These are phyloP conservation scores for Termitomyces sp. DNA, from an alignment of 768 basidiomycete genomes.

Conservation along the genomic window DNA sequence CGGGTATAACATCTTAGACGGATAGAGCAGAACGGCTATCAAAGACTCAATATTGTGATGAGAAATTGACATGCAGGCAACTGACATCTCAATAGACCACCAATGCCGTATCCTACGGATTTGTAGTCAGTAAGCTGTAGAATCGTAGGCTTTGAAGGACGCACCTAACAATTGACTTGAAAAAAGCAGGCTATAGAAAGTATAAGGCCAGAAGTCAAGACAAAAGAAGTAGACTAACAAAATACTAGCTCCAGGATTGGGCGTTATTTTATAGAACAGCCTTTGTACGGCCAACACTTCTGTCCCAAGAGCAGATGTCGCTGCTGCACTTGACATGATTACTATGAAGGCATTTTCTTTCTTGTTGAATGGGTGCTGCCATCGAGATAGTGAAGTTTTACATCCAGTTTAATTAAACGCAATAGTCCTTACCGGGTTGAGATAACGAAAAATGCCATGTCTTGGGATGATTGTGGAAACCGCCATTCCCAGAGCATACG, in stretches of 20 bases:
- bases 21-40: constrained; percentile 41
- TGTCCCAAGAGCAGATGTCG: constrained; percentile 47
- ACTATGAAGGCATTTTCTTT: constrained; percentile 56
- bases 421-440: constrained; percentile 42
- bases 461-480: constrained; percentile 44
- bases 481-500: constrained; percentile 42
- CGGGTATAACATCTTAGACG: constrained; percentile 49
- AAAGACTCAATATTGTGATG: background rate
- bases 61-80: background rate
- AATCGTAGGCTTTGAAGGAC: background rate
- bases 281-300: constrained; percentile 51
- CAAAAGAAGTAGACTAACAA: constrained; percentile 21
- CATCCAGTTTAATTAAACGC: background rate
- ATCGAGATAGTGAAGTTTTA: background rate
- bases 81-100: constrained; percentile 45
- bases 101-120: constrained; percentile 48
- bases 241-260: constrained; percentile 39
- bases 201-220: background rate
- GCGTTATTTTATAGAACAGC: constrained; percentile 47
- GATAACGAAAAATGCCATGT: constrained; percentile 36
- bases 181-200: constrained; percentile 22
- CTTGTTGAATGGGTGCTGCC: constrained; percentile 53
- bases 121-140: constrained; percentile 9
- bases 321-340: constrained; percentile 52
- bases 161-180: constrained; percentile 29